Conservation (phyloP, 78 protist species). For the Pigoraptor vietnamica region DNA sequence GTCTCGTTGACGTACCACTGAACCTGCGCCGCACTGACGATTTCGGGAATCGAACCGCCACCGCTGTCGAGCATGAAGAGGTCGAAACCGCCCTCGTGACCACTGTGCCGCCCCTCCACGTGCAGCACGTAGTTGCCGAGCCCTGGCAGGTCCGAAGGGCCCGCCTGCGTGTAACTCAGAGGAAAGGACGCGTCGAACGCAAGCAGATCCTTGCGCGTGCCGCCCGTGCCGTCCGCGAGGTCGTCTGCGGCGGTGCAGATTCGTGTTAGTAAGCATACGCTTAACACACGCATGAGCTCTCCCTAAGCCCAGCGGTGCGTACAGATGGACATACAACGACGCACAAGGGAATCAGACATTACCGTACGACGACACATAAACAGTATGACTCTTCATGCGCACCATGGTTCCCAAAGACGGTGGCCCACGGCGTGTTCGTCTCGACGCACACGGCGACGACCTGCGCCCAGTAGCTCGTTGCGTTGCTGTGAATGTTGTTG, state of each 20-base stretch:
- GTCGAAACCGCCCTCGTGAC: neutral
- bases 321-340: neutral
- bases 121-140: neutral
- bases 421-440: neutral
- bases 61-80: neutral
- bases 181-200: neutral
- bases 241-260: neutral
- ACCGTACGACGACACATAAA: neutral
- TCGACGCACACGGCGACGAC: neutral
- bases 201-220: neutral
- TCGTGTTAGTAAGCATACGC: neutral
- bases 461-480: slow-evolving; percentile 11
- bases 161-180: neutral
- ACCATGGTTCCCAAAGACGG: slow-evolving; percentile 7
- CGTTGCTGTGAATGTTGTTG: slow-evolving; percentile 17
- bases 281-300: neutral
- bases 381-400: neutral
- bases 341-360: neutral
- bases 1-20: neutral
- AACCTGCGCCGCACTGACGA: neutral
- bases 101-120: neutral
- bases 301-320: too few species aligned
- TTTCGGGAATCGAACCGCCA: neutral
- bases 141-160: neutral
- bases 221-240: neutral